A percentile compares a stretch with the other conserved stretches of the same genome.
Conservation (phyloP, 164 flowering plant species). For the Santalum album region DNA sequence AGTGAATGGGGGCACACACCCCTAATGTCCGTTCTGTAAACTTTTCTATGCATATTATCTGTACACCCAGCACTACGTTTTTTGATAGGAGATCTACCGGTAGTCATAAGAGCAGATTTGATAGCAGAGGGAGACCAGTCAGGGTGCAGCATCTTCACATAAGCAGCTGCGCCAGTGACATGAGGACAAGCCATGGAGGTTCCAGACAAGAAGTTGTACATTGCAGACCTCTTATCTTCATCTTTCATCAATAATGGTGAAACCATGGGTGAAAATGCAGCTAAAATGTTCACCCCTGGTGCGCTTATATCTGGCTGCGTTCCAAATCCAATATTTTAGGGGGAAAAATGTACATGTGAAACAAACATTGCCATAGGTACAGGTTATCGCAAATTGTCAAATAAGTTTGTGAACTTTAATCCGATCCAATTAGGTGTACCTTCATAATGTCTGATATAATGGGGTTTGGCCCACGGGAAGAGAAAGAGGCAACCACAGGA, state of each 20-base stretch:
- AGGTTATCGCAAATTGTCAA: too few relatives aligned
- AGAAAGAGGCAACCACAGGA: constrained; percentile 24
- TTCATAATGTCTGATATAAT: constrained; percentile 21
- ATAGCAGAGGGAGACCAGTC: constrained; percentile 46
- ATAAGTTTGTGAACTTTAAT: too few relatives aligned
- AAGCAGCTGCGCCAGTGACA: constrained; percentile 30
- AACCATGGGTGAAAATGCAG: constrained; percentile 11
- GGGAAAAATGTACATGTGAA: too few relatives aligned
- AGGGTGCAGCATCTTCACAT: constrained; percentile 30
- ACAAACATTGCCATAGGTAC: too few relatives aligned
- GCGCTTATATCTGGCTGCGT: constrained; percentile 15
- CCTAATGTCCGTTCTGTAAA: too few relatives aligned
- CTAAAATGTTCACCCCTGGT: constrained; percentile 16
- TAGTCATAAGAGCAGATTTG: constrained; percentile 46
- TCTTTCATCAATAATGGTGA: background rate
- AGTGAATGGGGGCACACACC: too few relatives aligned
- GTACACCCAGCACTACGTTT: too few relatives aligned
- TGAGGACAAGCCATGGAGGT: constrained; percentile 34
- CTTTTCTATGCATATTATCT: too few relatives aligned
- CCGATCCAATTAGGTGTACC: constrained; percentile 19
- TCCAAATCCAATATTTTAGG: too few relatives aligned
- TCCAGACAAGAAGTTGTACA: constrained; percentile 11
- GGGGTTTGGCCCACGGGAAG: constrained; percentile 30
- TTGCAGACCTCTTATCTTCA: constrained; percentile 4
- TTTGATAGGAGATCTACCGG: constrained; percentile 21